phyloP scores from a whole-genome alignment of 179 eudicot species.

The Camellia oleifera region DNA sequence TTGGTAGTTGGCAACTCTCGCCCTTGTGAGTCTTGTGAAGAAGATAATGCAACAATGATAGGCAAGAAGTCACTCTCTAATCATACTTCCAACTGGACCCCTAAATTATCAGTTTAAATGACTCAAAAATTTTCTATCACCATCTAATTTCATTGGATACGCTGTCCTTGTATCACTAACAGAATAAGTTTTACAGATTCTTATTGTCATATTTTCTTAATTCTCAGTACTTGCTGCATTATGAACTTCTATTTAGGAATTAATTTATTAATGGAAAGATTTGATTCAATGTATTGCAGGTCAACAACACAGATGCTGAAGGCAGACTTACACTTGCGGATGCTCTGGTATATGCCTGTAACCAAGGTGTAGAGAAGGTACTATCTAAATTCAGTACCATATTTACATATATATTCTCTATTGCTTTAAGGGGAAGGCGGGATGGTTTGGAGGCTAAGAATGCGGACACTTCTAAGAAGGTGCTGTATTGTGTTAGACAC shows the following conservation, averaged over 20 bases:
- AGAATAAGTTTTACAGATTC: background rate
- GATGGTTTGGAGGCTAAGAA: no score
- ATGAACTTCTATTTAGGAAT: no score
- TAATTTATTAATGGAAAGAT: no score
- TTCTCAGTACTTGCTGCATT: background rate
- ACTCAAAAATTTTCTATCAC: background rate
- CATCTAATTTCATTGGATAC: background rate
- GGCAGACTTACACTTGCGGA: slow-evolving; percentile 98
- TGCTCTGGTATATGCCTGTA: slow-evolving; percentile 92
- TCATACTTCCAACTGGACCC: background rate
- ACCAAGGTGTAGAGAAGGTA: slow-evolving; percentile 97
- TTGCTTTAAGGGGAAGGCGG: background rate
- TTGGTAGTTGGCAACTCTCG: background rate
- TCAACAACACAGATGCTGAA: slow-evolving; percentile 98
- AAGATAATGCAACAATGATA: background rate
- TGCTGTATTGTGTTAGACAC: no score
- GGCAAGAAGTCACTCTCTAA: background rate
- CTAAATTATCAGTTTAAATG: background rate
- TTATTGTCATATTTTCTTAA: background rate
- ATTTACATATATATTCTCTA: background rate
- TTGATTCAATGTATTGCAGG: slow-evolving; percentile 38
- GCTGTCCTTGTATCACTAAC: background rate
- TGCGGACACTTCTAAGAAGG: no score
- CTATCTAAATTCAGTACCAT: background rate
- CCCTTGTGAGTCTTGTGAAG: background rate